A percentile compares a stretch with the other conserved stretches of the same genome.
phyloP scores from a whole-genome alignment of 306 rosid species.

The Chamaecrista fasciculata region DNA sequence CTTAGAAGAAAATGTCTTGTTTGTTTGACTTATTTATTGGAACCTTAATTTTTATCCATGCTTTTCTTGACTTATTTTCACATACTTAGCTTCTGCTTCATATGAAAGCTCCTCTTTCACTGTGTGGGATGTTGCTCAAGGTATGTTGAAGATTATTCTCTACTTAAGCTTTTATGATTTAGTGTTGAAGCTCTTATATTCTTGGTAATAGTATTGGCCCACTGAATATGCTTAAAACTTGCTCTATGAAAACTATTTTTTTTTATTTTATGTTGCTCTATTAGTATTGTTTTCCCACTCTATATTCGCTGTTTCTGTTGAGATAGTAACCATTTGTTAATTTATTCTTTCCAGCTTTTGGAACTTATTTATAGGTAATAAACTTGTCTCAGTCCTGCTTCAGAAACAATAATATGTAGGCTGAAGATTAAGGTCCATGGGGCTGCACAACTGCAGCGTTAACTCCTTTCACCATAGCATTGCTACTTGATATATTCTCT shows the following conservation, averaged over 20 bases:
- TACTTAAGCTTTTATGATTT: conserved; percentile 9
- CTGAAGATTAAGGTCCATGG: not conserved
- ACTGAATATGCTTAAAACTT: conserved; percentile 18
- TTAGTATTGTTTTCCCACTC: not conserved
- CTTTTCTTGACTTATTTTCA: conserved; percentile 60
- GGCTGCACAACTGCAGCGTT: not conserved
- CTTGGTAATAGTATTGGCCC: conserved; percentile 10
- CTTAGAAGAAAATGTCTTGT: not conserved
- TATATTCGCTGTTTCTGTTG: not conserved
- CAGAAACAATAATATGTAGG: not conserved
- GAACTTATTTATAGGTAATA: not conserved
- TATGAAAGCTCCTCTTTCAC: conserved; percentile 82
- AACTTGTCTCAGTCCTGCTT: not conserved
- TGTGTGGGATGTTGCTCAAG: conserved; percentile 96
- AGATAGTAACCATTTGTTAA: not conserved
- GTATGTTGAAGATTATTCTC: conserved; percentile 37
- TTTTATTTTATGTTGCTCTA: not conserved
- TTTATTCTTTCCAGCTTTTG: not conserved
- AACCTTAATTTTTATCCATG: not conserved
- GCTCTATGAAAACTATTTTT: not conserved
- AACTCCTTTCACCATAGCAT: not conserved
- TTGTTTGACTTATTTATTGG: not conserved
- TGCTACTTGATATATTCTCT: not conserved
- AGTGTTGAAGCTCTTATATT: conserved; percentile 7
- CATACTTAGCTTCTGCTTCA: conserved; percentile 89